These are phyloP conservation scores for Metschnikowia gruessii DNA, from an alignment of 805 yeast genomes.

Conservation along the genomic window DNA sequence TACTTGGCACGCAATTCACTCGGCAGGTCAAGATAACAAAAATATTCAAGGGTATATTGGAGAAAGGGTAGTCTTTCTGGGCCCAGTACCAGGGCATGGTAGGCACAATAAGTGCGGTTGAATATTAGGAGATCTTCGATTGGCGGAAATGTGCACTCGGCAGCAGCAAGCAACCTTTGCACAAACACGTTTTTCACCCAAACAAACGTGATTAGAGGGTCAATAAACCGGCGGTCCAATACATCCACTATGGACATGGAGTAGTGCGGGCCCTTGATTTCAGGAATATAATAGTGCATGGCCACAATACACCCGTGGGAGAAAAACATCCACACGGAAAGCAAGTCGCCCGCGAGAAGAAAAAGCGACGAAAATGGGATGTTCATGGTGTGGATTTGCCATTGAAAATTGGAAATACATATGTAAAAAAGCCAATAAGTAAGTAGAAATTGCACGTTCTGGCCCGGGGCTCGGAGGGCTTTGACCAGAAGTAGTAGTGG, in stretches of 20 bases:
- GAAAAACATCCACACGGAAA: slow-evolving; percentile 17
- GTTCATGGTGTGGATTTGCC: not conserved
- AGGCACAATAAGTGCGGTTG: slow-evolving; percentile 9
- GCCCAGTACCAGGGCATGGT: slow-evolving; percentile 1
- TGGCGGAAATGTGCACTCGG: slow-evolving; percentile 1
- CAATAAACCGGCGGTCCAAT: slow-evolving; percentile 5
- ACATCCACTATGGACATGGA: slow-evolving; percentile 1
- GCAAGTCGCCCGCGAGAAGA: slow-evolving; percentile 5
- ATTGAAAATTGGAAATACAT: slow-evolving; percentile 5
- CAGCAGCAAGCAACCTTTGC: slow-evolving; percentile 3
- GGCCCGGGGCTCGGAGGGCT: slow-evolving; percentile 10
- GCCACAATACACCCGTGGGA: slow-evolving; percentile 16
- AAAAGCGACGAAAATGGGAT: slow-evolving; percentile 5
- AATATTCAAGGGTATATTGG: slow-evolving; percentile 10
- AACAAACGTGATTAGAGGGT: slow-evolving; percentile 7
- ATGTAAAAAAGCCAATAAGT: slow-evolving; percentile 16
- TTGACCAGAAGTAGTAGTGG: slow-evolving; percentile 14
- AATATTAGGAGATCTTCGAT: slow-evolving; percentile 12
- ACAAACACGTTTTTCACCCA: slow-evolving; percentile 10
- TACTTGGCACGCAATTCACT: slow-evolving; percentile 10
- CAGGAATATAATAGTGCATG: slow-evolving; percentile 11
- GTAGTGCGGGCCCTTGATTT: not conserved
- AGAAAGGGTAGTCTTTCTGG: slow-evolving; percentile 6
- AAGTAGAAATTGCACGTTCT: slow-evolving; percentile 12
- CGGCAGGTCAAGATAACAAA: slow-evolving; percentile 15